Evolutionary conservation across 768 basidiomycete species (phyloP), one percentile per base, ranked within the genome.

Genomic region (Termitomyces sp.): DNA sequence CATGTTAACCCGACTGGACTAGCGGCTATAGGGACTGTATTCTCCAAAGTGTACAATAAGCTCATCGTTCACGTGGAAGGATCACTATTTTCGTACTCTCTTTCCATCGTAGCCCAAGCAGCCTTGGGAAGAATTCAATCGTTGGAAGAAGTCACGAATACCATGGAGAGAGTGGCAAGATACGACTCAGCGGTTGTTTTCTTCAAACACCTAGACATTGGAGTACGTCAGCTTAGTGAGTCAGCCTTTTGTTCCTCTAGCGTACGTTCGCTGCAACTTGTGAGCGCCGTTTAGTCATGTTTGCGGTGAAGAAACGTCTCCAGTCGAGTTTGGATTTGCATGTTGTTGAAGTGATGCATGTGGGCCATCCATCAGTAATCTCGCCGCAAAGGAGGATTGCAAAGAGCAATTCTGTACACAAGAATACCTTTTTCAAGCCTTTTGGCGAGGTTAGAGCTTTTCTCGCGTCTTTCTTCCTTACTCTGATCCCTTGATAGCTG

Each of bases 71-170:
- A 88, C 39, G 75, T 78, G 14, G 86, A 89, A 52, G 72, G 70
- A 10, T 76, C 78, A 1, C 71, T 94, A 4, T 61, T 82, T 22
- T 80, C 88, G 0, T 93, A 89, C 66, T 86, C 89, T 0, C 76
- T 93, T 9, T 88, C 91, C 57, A 68, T 85, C n/a, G 71, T 93
- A 43, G 84, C 82, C 0, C 82, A 83, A 24, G 78, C 87, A 12
- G 82, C 79, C 8, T 72, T 79, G 30, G 83, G 80, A 2, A 72
- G 82, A 57, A 68, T 79, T 0, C 74, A 82, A 14, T 62, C 53
- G 13, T 55, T 71, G 9, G 73, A 78, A 55, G 73, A 72, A 2
- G 67, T 91, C 20, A 78, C 82, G 5, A 79, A 82, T 1, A 84
- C 88, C 3, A 69, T 78, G 63, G 90, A 93, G 69, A 80, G 78